Evolutionary conservation across 306 rosid genomes (phyloP).

Genomic region (Glycyrrhiza uralensis): DNA sequence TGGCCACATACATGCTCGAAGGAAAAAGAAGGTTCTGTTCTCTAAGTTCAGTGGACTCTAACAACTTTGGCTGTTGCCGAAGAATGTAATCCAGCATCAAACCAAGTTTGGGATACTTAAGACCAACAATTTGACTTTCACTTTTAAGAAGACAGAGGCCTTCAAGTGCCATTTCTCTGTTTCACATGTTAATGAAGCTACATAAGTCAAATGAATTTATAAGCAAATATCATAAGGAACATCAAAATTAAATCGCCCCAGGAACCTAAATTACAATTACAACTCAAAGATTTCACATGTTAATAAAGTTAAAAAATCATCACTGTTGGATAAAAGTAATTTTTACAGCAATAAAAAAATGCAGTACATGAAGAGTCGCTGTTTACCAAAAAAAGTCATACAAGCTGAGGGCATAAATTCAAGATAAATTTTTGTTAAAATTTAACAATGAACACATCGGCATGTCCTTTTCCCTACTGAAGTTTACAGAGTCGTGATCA

Average conservation of each 20-base stretch:
- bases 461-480: not conserved
- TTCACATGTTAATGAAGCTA: constrained; percentile 15
- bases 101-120: constrained; percentile 64
- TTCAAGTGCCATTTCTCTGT: constrained; percentile 91
- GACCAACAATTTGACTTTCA: constrained; percentile 41
- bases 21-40: constrained; percentile 73
- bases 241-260: constrained; percentile 1
- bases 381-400: not conserved
- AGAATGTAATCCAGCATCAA: constrained; percentile 73
- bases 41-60: constrained; percentile 61
- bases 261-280: not conserved
- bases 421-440: not conserved
- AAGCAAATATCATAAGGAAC: constrained; percentile 12
- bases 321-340: constrained; percentile 5
- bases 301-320: constrained; percentile 16
- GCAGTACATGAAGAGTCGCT: not conserved
- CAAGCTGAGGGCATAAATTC: not conserved
- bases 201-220: constrained; percentile 6
- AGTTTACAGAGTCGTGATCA: not conserved
- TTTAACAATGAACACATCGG: not conserved
- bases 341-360: not conserved
- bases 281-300: not conserved
- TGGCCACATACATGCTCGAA: constrained; percentile 62
- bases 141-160: constrained; percentile 64
- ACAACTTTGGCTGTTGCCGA: constrained; percentile 68